phyloP scores from a whole-genome alignment of 768 basidiomycete genomes.

The Hebeloma cylindrosporum region DNA sequence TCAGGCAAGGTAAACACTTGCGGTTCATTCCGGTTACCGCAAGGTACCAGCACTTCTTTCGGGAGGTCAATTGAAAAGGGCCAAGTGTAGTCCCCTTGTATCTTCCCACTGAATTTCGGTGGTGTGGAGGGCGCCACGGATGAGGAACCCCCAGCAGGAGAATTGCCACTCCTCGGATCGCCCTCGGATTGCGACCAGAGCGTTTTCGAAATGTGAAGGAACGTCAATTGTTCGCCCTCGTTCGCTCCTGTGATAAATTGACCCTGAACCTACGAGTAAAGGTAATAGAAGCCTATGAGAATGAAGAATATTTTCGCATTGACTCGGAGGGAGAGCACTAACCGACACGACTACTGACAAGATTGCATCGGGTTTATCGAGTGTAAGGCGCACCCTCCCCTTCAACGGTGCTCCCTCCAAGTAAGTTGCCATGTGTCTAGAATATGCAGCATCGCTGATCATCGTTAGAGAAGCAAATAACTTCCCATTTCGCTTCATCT shows the following conservation, averaged over 20 bases:
- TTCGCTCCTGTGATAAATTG: slow-evolving; percentile 40
- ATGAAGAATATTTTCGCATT: background rate
- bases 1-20: slow-evolving; percentile 35
- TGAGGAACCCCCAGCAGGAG: slow-evolving; percentile 2
- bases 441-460: slow-evolving; percentile 39
- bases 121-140: slow-evolving; percentile 2
- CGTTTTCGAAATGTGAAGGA: slow-evolving; percentile 33
- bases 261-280: slow-evolving; percentile 32
- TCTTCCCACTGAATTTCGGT: slow-evolving; percentile 25
- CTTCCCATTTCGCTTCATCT: slow-evolving; percentile 30
- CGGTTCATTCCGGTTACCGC: slow-evolving; percentile 15
- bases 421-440: slow-evolving; percentile 34
- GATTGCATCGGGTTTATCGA: slow-evolving; percentile 41
- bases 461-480: slow-evolving; percentile 48
- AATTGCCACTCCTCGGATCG: slow-evolving; percentile 23
- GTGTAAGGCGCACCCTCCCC: slow-evolving; percentile 34
- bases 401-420: slow-evolving; percentile 32
- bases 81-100: slow-evolving; percentile 38
- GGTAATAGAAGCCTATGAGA: background rate
- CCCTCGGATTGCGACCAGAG: slow-evolving; percentile 39
- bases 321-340: slow-evolving; percentile 21
- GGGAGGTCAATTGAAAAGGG: slow-evolving; percentile 42
- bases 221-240: slow-evolving; percentile 30
- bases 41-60: slow-evolving; percentile 29
- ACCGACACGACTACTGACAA: slow-evolving; percentile 51